Percentiles rank a stretch among this genome's conserved stretches.
Evolutionary conservation across 1,139 yeast species (phyloP).

Genomic region (Citeromyces siamensis): DNA sequence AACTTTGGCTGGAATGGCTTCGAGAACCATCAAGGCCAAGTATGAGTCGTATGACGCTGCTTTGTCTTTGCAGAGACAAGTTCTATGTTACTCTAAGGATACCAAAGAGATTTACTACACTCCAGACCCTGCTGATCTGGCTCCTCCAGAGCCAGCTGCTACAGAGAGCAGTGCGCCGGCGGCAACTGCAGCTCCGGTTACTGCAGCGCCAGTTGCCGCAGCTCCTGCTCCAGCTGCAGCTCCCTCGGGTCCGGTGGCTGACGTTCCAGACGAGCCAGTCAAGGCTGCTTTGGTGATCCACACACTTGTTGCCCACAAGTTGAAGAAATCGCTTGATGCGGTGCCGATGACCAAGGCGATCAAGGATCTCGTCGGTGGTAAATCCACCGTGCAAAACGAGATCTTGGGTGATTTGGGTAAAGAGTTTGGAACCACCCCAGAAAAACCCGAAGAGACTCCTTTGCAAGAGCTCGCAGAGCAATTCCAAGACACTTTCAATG

Average conservation of each 20-base stretch:
- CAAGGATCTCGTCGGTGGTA: slow-evolving; percentile 96
- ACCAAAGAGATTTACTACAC: slow-evolving; percentile 94
- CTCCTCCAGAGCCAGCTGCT: slow-evolving; percentile 23
- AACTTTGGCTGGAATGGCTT: slow-evolving; percentile 97
- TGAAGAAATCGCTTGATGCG: slow-evolving; percentile 81
- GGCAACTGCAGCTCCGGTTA: slow-evolving; percentile 32
- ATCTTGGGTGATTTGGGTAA: slow-evolving; percentile 96
- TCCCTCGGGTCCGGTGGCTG: slow-evolving; percentile 65
- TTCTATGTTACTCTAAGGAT: slow-evolving; percentile 89
- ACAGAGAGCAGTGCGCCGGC: slow-evolving; percentile 29
- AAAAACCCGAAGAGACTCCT: slow-evolving; percentile 97
- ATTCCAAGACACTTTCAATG: slow-evolving; percentile 83
- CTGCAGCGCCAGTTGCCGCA: slow-evolving; percentile 40
- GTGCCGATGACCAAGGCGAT: slow-evolving; percentile 86
- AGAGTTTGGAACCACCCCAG: slow-evolving; percentile 96
- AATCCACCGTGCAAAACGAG: slow-evolving; percentile 96
- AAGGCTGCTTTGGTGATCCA: slow-evolving; percentile 75
- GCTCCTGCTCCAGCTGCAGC: slow-evolving; percentile 49
- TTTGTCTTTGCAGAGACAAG: slow-evolving; percentile 90
- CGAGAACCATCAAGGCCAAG: slow-evolving; percentile 90
- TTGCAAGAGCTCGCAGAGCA: slow-evolving; percentile 89
- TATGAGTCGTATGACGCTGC: slow-evolving; percentile 98
- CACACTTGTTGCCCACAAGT: slow-evolving; percentile 87
- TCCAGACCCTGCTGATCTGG: slow-evolving; percentile 63
- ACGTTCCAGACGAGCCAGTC: slow-evolving; percentile 82